Conservation (phyloP, 371 early-diverging fungal genomes). For the Funneliformis caledonium region DNA sequence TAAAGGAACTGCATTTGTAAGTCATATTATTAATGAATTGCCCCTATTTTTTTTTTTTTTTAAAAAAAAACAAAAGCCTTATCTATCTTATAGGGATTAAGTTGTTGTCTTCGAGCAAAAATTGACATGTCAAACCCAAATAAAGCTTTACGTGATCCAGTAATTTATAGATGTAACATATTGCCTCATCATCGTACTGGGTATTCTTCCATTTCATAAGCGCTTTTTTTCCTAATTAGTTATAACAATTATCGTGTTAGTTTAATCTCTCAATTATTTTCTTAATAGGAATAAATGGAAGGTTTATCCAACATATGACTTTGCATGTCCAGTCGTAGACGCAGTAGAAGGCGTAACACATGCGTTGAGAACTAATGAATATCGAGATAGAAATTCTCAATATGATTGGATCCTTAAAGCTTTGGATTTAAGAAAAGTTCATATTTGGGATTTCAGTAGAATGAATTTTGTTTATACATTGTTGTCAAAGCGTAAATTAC, state of each 20-base stretch:
- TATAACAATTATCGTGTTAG: neutral
- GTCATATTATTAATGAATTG: conserved; percentile 36
- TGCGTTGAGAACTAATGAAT: conserved; percentile 98
- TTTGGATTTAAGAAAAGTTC: conserved; percentile 85
- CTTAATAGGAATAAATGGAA: conserved; percentile 82
- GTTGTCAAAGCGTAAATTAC: conserved; percentile 98
- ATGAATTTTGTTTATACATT: conserved; percentile 99
- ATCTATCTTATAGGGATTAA: conserved; percentile 65
- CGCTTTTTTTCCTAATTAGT: neutral
- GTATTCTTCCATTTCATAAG: conserved; percentile 37
- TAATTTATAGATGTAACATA: conserved; percentile 96
- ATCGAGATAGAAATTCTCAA: conserved; percentile 98
- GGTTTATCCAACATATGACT: conserved; percentile 99
- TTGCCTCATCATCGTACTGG: conserved; percentile 96
- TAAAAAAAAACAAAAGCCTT: conserved; percentile 37
- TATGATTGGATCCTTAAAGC: conserved; percentile 98
- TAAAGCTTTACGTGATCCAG: conserved; percentile 99
- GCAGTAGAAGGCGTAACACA: conserved; percentile 98
- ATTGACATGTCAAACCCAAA: conserved; percentile 94
- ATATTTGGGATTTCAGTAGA: conserved; percentile 95
- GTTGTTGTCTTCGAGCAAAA: conserved; percentile 98
- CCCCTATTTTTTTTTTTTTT: neutral
- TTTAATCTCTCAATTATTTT: conserved; percentile 21
- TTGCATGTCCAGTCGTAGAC: conserved; percentile 99
- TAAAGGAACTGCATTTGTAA: conserved; percentile 79